These are phyloP conservation scores for Pichia terricola DNA, from an alignment of 1,139 yeast genomes.

Conservation along the genomic window DNA sequence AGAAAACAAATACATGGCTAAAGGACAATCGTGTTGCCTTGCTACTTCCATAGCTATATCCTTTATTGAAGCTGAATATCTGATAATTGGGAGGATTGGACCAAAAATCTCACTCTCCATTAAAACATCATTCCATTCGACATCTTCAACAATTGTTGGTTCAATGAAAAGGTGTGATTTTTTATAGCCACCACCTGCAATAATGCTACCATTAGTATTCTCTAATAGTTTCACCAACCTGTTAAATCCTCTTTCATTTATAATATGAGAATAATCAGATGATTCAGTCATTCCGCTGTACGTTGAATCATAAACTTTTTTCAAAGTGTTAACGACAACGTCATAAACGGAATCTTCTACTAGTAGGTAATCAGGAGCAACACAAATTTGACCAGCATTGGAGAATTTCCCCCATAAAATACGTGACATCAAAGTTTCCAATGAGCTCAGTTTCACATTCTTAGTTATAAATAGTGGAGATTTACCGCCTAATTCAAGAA, in stretches of 20 bases:
- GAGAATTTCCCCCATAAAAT: conserved; percentile 69
- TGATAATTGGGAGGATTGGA: conserved; percentile 70
- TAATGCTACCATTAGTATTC: conserved; percentile 43
- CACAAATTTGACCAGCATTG: conserved; percentile 89
- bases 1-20: conserved; percentile 73
- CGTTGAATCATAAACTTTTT: conserved; percentile 33
- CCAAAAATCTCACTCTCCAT: conserved; percentile 81
- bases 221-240: conserved; percentile 39
- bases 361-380: conserved; percentile 74
- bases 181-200: conserved; percentile 48
- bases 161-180: conserved; percentile 40
- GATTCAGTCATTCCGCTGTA: conserved; percentile 33
- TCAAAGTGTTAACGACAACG: conserved; percentile 40
- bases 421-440: conserved; percentile 51
- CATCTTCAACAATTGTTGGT: conserved; percentile 67
- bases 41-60: conserved; percentile 40
- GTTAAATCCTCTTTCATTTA: conserved; percentile 49
- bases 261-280: conserved; percentile 49
- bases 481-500: conserved; percentile 90
- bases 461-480: conserved; percentile 70
- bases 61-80: conserved; percentile 37
- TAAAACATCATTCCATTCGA: conserved; percentile 53
- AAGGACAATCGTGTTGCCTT: conserved; percentile 67
- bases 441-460: conserved; percentile 30
- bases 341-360: conserved; percentile 51